These are phyloP conservation scores for Phyllosticta citribraziliensis DNA, from an alignment of 2,329 filamentous ascomycete genomes.

Conservation along the genomic window DNA sequence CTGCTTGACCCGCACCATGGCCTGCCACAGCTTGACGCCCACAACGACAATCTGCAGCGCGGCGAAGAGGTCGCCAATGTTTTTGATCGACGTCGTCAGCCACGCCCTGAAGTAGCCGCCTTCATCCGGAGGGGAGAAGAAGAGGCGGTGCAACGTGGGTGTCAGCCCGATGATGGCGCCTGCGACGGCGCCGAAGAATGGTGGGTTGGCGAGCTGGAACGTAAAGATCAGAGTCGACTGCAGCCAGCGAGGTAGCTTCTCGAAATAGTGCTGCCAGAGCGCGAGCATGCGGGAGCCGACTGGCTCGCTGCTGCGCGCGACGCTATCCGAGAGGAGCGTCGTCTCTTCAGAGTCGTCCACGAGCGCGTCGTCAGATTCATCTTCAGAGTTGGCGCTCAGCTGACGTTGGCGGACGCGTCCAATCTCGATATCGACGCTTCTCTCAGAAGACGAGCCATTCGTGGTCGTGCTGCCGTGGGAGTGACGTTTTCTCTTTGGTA, in stretches of 20 bases:
- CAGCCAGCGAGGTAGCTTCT: slow-evolving; percentile 26
- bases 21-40: slow-evolving; percentile 53
- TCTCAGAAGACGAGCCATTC: not conserved
- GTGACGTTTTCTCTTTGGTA: slow-evolving; percentile 19
- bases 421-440: slow-evolving; percentile 11
- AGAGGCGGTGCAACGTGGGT: slow-evolving; percentile 49
- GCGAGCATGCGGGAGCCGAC: slow-evolving; percentile 25
- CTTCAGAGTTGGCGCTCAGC: slow-evolving; percentile 15
- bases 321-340: slow-evolving; percentile 38
- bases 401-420: slow-evolving; percentile 12
- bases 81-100: slow-evolving; percentile 52
- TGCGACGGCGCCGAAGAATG: slow-evolving; percentile 49
- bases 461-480: slow-evolving; percentile 13
- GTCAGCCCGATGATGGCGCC: slow-evolving; percentile 52
- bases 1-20: slow-evolving; percentile 38
- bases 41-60: slow-evolving; percentile 56
- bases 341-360: slow-evolving; percentile 36
- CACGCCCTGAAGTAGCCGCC: slow-evolving; percentile 58
- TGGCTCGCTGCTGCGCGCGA: slow-evolving; percentile 21
- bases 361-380: slow-evolving; percentile 16
- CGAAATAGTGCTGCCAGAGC: slow-evolving; percentile 25
- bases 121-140: slow-evolving; percentile 48
- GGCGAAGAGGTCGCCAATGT: slow-evolving; percentile 55
- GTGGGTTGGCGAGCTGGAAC: slow-evolving; percentile 50
- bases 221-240: slow-evolving; percentile 33